phyloP scores from a whole-genome alignment of 208 protist species.

The Leishmania aethiopica region DNA sequence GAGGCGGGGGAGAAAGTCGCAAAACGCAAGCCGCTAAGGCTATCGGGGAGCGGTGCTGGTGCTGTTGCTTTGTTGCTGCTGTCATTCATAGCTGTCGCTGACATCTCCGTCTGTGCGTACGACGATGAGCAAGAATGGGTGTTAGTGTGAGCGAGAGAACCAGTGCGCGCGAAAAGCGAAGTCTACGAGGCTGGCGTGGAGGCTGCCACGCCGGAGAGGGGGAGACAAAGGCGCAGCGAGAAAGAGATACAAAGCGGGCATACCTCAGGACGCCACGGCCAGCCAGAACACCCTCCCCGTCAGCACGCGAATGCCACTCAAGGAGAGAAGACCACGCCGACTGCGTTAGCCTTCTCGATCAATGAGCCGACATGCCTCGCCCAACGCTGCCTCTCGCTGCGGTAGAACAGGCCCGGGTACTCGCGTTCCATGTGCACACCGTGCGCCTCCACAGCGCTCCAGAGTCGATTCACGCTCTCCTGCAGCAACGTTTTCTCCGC shows the following conservation, averaged over 20 bases:
- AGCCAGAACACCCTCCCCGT: background rate
- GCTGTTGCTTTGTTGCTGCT: background rate
- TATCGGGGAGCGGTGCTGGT: background rate
- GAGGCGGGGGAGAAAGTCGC: background rate
- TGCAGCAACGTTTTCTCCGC: slow-evolving; percentile 54
- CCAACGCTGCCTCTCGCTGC: slow-evolving; percentile 60
- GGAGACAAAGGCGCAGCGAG: background rate
- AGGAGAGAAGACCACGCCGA: slow-evolving; percentile 77
- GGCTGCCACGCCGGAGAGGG: background rate
- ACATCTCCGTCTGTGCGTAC: background rate
- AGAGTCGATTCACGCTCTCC: slow-evolving; percentile 49
- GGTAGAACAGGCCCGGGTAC: slow-evolving; percentile 68
- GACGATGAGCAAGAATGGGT: background rate
- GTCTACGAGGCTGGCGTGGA: background rate
- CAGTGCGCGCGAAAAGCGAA: background rate
- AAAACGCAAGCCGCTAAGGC: background rate
- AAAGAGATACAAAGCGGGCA: background rate
- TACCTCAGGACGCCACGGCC: background rate
- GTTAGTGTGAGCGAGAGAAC: background rate
- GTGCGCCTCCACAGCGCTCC: slow-evolving; percentile 61
- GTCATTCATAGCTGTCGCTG: background rate
- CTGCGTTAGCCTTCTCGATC: slow-evolving; percentile 53
- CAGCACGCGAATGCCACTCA: slow-evolving; percentile 9
- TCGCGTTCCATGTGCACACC: slow-evolving; percentile 62
- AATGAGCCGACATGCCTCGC: slow-evolving; percentile 37